Conservation (phyloP, 2,329 filamentous ascomycete genomes). For the Trichocomaceae sp. region DNA sequence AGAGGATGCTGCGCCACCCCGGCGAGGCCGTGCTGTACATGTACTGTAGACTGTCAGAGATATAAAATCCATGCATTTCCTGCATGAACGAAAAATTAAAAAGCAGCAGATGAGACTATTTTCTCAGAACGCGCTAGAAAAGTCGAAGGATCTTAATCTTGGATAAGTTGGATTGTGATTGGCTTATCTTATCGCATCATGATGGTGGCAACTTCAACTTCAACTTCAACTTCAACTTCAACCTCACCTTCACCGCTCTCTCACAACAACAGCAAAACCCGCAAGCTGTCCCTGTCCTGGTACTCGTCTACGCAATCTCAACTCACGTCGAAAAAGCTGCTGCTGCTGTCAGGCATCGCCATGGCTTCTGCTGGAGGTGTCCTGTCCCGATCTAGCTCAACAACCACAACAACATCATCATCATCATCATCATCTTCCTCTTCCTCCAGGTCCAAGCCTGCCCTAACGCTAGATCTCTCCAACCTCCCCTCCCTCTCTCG, state of each 20-base stretch:
- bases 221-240: background rate
- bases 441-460: slow-evolving; percentile 26
- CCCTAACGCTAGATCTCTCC: slow-evolving; percentile 42
- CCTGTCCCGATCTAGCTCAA: slow-evolving; percentile 21
- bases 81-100: background rate
- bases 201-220: slow-evolving; percentile 12
- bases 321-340: slow-evolving; percentile 1
- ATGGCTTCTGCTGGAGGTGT: slow-evolving; percentile 18
- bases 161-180: background rate
- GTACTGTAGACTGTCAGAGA: background rate
- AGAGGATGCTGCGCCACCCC: background rate
- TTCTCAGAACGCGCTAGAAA: background rate
- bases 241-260: too few species aligned
- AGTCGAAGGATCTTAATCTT: background rate
- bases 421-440: slow-evolving; percentile 14
- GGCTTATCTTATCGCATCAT: slow-evolving; percentile 3
- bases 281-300: background rate
- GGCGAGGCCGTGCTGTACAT: background rate
- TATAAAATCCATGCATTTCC: background rate
- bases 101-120: too few species aligned
- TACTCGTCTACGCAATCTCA: background rate
- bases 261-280: background rate
- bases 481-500: slow-evolving; percentile 39
- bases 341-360: slow-evolving; percentile 6
- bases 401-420: slow-evolving; percentile 19